phyloP scores from a whole-genome alignment of 805 yeast genomes.

The Saturnispora saitoi region DNA sequence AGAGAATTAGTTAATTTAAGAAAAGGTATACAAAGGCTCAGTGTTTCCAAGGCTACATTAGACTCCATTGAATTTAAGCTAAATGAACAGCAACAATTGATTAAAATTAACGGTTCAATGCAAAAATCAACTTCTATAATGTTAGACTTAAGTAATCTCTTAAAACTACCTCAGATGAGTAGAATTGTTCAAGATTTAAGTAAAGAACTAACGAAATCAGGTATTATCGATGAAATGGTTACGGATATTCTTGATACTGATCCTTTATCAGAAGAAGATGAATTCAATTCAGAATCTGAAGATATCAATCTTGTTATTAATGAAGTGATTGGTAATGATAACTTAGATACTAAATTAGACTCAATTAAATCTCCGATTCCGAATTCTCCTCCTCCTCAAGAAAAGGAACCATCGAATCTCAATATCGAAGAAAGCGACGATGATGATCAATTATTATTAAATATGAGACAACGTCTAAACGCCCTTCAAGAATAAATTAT shows the following conservation, averaged over 20 bases:
- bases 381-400: slow-evolving; percentile 11
- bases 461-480: slow-evolving; percentile 81
- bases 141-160: slow-evolving; percentile 79
- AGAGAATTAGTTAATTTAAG: slow-evolving; percentile 67
- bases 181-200: slow-evolving; percentile 80
- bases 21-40: slow-evolving; percentile 65
- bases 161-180: slow-evolving; percentile 69
- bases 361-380: slow-evolving; percentile 8
- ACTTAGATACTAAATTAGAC: not conserved
- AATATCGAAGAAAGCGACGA: slow-evolving; percentile 38
- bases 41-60: slow-evolving; percentile 75
- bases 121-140: slow-evolving; percentile 69
- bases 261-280: slow-evolving; percentile 46
- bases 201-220: slow-evolving; percentile 77
- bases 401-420: slow-evolving; percentile 18
- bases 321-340: slow-evolving; percentile 3
- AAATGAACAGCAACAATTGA: slow-evolving; percentile 84
- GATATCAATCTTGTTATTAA: slow-evolving; percentile 11
- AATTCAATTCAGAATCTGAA: slow-evolving; percentile 52
- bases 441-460: slow-evolving; percentile 66
- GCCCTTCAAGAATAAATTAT: slow-evolving; percentile 60
- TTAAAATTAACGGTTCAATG: slow-evolving; percentile 75
- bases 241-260: slow-evolving; percentile 74
- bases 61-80: slow-evolving; percentile 83
- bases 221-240: slow-evolving; percentile 90